These are phyloP conservation scores for Pythium phragmitis DNA, from an alignment of 352 stramenopile species.

Conservation along the genomic window DNA sequence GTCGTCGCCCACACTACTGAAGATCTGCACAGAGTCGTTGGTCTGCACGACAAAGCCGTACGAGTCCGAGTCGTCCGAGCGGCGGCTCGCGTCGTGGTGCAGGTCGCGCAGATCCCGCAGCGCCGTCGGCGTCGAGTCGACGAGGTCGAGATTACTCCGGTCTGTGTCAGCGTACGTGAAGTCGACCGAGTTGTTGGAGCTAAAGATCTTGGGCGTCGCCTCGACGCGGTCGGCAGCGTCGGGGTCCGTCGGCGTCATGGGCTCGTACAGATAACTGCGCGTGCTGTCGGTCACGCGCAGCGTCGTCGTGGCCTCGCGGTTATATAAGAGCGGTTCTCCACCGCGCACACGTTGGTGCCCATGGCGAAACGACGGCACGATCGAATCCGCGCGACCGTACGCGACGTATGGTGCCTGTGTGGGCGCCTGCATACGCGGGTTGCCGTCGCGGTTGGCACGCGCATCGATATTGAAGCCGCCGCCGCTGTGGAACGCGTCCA, in stretches of 20 bases:
- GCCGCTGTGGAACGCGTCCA: constrained; percentile 5
- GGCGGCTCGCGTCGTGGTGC: neutral
- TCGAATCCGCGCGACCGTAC: neutral
- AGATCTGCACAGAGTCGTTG: constrained; percentile 6
- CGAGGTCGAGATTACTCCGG: constrained; percentile 16
- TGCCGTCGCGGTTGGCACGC: constrained; percentile 7
- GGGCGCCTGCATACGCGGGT: constrained; percentile 8
- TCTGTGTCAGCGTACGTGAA: constrained; percentile 37
- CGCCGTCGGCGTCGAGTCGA: constrained; percentile 16
- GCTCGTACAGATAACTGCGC: constrained; percentile 30
- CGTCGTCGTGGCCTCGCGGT: constrained; percentile 30
- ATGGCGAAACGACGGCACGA: neutral
- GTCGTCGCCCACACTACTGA: constrained; percentile 1
- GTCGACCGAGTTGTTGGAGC: constrained; percentile 36
- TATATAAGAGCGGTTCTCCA: constrained; percentile 27
- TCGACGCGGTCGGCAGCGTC: neutral
- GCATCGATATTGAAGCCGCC: constrained; percentile 7
- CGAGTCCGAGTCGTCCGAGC: constrained; percentile 13
- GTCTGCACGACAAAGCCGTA: constrained; percentile 20
- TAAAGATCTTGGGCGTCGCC: constrained; percentile 26
- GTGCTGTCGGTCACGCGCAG: constrained; percentile 23
- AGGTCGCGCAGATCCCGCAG: constrained; percentile 13
- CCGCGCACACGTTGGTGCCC: constrained; percentile 1
- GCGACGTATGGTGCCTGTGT: constrained; percentile 10
- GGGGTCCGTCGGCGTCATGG: neutral